Conservation (phyloP, 768 basidiomycete genomes). For the Lyophyllum shimeji region DNA sequence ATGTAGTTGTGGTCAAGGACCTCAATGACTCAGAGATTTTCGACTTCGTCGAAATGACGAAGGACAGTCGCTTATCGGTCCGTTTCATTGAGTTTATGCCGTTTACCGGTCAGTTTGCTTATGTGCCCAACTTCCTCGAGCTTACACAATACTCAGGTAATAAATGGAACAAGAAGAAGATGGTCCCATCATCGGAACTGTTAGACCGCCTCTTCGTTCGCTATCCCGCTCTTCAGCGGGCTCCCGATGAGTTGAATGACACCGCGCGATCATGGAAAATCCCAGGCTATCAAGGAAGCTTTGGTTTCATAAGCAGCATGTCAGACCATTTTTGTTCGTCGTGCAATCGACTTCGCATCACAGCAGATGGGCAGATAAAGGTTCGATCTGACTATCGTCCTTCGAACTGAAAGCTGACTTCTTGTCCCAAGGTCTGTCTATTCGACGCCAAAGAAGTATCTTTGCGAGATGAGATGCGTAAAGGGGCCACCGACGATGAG, state of each 20-base stretch:
- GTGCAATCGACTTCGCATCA: constrained; percentile 82
- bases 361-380: constrained; percentile 92
- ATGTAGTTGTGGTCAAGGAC: constrained; percentile 80
- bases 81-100: constrained; percentile 96
- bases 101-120: constrained; percentile 62
- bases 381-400: constrained; percentile 27
- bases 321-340: constrained; percentile 89
- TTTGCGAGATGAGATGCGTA: constrained; percentile 71
- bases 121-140: not conserved
- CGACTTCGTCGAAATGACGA: constrained; percentile 79
- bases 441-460: constrained; percentile 86
- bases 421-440: constrained; percentile 67
- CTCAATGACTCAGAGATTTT: constrained; percentile 80
- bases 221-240: constrained; percentile 55
- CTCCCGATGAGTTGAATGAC: constrained; percentile 68
- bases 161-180: constrained; percentile 79
- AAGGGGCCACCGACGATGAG: constrained; percentile 61
- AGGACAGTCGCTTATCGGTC: constrained; percentile 59
- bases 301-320: constrained; percentile 93
- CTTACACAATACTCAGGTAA: constrained; percentile 53
- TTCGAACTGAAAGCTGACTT: not conserved
- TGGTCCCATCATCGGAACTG: constrained; percentile 74
- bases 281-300: constrained; percentile 65
- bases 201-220: constrained; percentile 45
- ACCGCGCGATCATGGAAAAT: constrained; percentile 82